Base-by-base conservation (phyloP, 2,329 filamentous ascomycete species). In the Ophiostoma sp. region DNA sequence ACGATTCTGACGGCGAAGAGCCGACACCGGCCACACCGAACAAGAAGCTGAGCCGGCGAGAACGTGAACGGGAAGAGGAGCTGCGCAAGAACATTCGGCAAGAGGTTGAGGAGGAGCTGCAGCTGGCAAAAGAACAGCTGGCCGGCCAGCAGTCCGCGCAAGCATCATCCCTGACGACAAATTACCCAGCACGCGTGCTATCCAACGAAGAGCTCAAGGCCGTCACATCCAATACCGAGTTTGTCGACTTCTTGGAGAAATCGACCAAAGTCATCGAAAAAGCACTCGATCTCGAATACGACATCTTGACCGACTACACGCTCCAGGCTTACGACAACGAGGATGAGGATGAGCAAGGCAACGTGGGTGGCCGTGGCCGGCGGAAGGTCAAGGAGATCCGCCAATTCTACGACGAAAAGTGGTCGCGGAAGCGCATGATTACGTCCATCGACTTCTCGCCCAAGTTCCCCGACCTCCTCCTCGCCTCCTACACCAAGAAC, bases 361-460 rank as follows among this genome's bases (percentile, higher is more conserved):
- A 92, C 74, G 89, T 88, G 2, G 88, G 89, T 42, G 92, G 91
- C 3, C 91, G 92, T 76, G 92, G 91, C 69, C 90, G 92, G 55
- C 86, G 93, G 77, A 88, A 92, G 76, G 89, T 97, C 78, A 95
- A 93, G 81, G 95, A 99, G 82, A 87, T 97, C 68, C 91, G 92
- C 48, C 95, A 98, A 79, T 98, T 98, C 82, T 97, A 93, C 83
- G 95, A 98, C 79, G 93, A 97, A 75, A 89, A 94, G 80, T 98
- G 95, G 93, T 97, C 94, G 79, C 97, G 97, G 85, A 97, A 98
- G 84, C 91, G 95, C 76, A 98, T 98, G 92, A 92, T 99, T 80
- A 98, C 93, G 80, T 93, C 94, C 78, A 90, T 99, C 78, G 93
- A 95, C 83, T 99, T 98, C 83, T 98, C 95, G 61, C 93, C 94